These are phyloP conservation scores for Effrenium voratum DNA, from an alignment of 73 alveolate genomes.

Conservation along the genomic window DNA sequence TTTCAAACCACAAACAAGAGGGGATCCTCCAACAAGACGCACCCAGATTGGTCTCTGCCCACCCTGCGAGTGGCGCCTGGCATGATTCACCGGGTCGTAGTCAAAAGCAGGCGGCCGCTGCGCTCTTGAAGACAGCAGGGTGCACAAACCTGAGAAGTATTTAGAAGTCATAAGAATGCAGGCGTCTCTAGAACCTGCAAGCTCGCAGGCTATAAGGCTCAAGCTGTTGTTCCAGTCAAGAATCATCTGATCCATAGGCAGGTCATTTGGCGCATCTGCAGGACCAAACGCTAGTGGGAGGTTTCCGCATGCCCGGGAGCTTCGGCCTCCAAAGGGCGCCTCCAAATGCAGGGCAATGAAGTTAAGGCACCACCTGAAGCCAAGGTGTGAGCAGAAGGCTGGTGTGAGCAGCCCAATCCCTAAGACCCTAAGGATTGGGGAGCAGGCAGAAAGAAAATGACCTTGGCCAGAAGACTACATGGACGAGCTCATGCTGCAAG, in stretches of 20 bases:
- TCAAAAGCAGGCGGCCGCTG: constrained; percentile 72
- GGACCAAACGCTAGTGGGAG: neutral
- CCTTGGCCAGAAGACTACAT: neutral
- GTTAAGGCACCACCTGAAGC: constrained; percentile 84
- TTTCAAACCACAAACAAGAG: no score
- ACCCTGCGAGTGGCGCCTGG: neutral
- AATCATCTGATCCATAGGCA: constrained; percentile 87
- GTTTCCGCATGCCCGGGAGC: neutral
- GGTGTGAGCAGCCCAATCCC: neutral
- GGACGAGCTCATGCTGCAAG: no score
- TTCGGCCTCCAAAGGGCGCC: constrained; percentile 82
- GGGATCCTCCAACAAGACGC: no score
- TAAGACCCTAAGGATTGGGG: neutral
- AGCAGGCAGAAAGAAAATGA: neutral
- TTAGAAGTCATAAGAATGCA: neutral
- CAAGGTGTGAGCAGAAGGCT: neutral
- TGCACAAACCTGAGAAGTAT: constrained; percentile 39
- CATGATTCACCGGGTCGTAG: constrained; percentile 37
- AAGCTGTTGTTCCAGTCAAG: constrained; percentile 64
- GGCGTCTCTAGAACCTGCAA: neutral
- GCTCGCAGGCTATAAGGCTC: neutral
- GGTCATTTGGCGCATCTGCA: constrained; percentile 83
- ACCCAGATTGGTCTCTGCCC: neutral
- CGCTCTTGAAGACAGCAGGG: constrained; percentile 40
- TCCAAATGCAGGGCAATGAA: constrained; percentile 73